Evolutionary conservation across 495 filamentous ascomycete genomes (phyloP), one percentile per base, ranked within the genome.

Genomic region (Daldinia loculata): DNA sequence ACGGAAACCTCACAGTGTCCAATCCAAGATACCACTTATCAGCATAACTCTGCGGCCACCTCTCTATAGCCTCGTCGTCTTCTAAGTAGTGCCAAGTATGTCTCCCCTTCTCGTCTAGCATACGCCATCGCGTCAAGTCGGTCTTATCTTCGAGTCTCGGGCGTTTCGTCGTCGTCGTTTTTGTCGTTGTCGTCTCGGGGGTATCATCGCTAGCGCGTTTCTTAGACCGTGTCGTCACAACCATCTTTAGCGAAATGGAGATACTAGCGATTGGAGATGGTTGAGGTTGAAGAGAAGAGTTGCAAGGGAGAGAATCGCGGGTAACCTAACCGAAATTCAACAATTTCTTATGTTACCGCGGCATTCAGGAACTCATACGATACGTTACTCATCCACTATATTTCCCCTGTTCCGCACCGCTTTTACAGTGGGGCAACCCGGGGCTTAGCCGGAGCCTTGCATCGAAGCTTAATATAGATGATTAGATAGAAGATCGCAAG

Each of bases 41-140:
- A 22, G 93, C 92, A 45, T 80, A 81, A 17, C 88, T 89, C 77
- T 97, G 94, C 14, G 94, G 93, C 95, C 96, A 98, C 61, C 86
- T 80, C 63, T 91, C 82, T 32, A 84, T 75, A 50, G 92, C 88
- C 64, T 93, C 87, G 56, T 97, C 93, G 6, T 90, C 88, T 74
- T 92, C 86, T 6, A 99, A 86, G 75, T 98, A 98, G 57, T 93
- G 89, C 95, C 95, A 99, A 24, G 93, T 97, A 69, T 97, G 93
- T 61, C 92, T 85, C 53, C 95, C 93, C 19, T 87, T 83, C 36
- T 97, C 93, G 72, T 95, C 90, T 39, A 89, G 84, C 77, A 98
- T 82, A 63, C 95, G 85, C 95, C 95, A 99, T 76, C 93, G 84
- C 0, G 88, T 80, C 63, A 87, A 87, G 75, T 99, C 94, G 12